Evolutionary conservation across 257 asterid genomes (phyloP).

Genomic region (Solanum piurae): DNA sequence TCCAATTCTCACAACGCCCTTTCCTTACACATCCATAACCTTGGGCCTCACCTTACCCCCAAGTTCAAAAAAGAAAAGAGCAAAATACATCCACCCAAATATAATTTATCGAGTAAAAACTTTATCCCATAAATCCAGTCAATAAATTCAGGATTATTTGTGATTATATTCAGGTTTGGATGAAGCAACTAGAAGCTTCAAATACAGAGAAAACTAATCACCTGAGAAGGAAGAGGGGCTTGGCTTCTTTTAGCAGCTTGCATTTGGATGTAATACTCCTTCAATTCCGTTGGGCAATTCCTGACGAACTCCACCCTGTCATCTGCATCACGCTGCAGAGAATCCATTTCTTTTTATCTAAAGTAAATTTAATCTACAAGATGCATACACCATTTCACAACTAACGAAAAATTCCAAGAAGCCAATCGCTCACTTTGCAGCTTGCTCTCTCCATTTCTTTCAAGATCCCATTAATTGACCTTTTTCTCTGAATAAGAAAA

Average conservation of each 20-base stretch:
- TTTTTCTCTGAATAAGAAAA: not conserved
- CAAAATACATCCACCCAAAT: not conserved
- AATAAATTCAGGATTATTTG: not conserved
- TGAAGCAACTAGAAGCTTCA: not conserved
- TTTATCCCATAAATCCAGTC: not conserved
- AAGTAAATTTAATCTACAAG: not conserved
- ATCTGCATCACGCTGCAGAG: constrained; percentile 74
- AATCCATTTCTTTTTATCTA: not conserved
- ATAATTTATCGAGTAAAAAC: not conserved
- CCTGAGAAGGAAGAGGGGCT: constrained; percentile 88
- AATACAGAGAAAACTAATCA: constrained; percentile 7
- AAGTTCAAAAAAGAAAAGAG: not conserved
- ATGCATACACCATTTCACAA: not conserved
- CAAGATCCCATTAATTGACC: not conserved
- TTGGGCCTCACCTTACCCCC: not conserved
- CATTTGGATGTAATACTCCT: constrained; percentile 95
- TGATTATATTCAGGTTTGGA: not conserved
- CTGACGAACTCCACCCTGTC: constrained; percentile 73
- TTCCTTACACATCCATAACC: not conserved
- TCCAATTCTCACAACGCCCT: not conserved
- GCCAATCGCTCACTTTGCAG: not conserved
- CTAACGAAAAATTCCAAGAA: not conserved
- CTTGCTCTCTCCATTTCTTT: not conserved
- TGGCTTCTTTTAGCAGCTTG: constrained; percentile 97
- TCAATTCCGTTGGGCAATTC: constrained; percentile 63